A percentile compares a stretch with the other conserved stretches of the same genome.
phyloP scores from a whole-genome alignment of 495 filamentous ascomycete genomes.

The Pseudevernia furfuracea region DNA sequence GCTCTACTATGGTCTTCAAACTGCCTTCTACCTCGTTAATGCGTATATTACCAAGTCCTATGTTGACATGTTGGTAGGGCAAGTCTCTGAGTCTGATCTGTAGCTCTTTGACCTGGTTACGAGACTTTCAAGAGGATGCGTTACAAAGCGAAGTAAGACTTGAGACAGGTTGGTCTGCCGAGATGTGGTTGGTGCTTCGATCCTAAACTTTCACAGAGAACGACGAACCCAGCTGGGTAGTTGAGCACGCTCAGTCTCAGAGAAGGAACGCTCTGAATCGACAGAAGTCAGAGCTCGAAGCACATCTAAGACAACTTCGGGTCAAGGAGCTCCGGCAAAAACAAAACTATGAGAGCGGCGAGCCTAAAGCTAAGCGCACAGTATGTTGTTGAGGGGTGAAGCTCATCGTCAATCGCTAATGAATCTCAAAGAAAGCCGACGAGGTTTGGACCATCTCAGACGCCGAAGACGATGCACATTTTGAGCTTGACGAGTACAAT shows the following conservation, averaged over 20 bases:
- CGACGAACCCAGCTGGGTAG: slow-evolving; percentile 84
- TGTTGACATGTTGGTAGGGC: slow-evolving; percentile 46
- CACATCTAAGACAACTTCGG: slow-evolving; percentile 57
- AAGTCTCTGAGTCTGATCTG: slow-evolving; percentile 97
- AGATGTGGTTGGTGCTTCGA: slow-evolving; percentile 4
- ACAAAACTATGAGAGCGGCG: slow-evolving; percentile 37
- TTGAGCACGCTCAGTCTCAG: slow-evolving; percentile 61
- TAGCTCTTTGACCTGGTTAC: slow-evolving; percentile 85
- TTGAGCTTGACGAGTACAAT: slow-evolving; percentile 71
- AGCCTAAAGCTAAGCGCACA: slow-evolving; percentile 43
- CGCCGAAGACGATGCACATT: slow-evolving; percentile 59
- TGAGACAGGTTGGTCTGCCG: slow-evolving; percentile 30
- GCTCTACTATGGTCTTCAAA: slow-evolving; percentile 2
- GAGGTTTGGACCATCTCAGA: slow-evolving; percentile 29
- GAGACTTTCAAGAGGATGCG: slow-evolving; percentile 64
- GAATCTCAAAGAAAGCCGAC: slow-evolving; percentile 31
- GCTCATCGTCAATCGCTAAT: background rate
- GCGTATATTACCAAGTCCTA: background rate
- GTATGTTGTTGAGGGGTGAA: slow-evolving; percentile 13
- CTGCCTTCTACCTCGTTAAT: background rate
- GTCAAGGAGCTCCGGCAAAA: slow-evolving; percentile 59
- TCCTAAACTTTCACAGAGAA: slow-evolving; percentile 41
- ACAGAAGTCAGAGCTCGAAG: slow-evolving; percentile 63
- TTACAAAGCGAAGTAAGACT: slow-evolving; percentile 47
- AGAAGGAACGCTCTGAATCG: slow-evolving; percentile 59